These are phyloP conservation scores for Ogataea pini DNA, from an alignment of 805 yeast species.

Conservation along the genomic window DNA sequence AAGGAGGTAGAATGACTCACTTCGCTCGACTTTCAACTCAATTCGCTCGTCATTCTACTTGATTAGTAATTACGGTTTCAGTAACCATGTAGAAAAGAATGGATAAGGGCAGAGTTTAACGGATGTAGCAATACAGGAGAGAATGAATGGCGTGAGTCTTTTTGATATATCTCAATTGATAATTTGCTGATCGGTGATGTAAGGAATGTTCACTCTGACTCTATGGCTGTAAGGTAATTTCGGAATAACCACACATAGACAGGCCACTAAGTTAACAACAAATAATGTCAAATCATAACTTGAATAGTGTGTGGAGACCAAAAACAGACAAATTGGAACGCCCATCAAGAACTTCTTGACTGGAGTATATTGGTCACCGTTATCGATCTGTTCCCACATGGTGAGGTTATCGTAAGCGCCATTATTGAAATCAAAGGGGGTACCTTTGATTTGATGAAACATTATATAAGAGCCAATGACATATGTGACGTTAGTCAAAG, in stretches of 20 bases:
- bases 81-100: neutral
- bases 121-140: neutral
- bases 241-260: conserved; percentile 87
- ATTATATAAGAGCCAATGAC: conserved; percentile 90
- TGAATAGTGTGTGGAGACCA: conserved; percentile 87
- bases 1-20: too few relatives aligned
- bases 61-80: conserved; percentile 6
- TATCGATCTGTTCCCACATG: conserved; percentile 93
- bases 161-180: conserved; percentile 19
- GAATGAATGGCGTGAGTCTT: neutral
- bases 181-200: conserved; percentile 41
- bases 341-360: conserved; percentile 88
- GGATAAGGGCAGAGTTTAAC: neutral
- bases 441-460: conserved; percentile 96
- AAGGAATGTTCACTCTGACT: conserved; percentile 64
- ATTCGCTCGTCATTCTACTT: neutral
- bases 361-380: conserved; percentile 97
- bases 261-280: conserved; percentile 74
- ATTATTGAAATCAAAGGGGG: conserved; percentile 94
- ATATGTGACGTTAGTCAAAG: conserved; percentile 86
- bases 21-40: too few relatives aligned
- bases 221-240: conserved; percentile 84
- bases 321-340: conserved; percentile 88
- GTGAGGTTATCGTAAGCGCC: conserved; percentile 96
- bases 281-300: conserved; percentile 80